A percentile compares a stretch with the other conserved stretches of the same genome.
Conservation (phyloP, 257 asterid species). For the Nicotiana obtusifolia region DNA sequence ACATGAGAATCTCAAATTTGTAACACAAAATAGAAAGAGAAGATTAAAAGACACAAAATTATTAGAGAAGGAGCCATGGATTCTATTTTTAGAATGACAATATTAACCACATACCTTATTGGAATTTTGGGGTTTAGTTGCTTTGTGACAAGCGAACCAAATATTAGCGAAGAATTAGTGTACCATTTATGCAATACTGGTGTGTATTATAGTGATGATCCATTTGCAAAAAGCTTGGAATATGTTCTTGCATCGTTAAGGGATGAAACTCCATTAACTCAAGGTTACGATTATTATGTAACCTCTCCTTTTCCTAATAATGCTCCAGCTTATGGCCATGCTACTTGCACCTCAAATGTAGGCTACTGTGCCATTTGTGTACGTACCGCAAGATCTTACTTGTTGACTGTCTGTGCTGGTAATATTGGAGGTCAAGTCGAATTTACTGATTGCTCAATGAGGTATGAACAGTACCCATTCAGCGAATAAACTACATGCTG, state of each 20-base stretch:
- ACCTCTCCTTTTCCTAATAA: neutral
- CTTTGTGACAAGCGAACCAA: neutral
- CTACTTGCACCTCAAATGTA: neutral
- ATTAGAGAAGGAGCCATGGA: no score
- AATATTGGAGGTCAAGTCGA: neutral
- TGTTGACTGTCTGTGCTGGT: neutral
- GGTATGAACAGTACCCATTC: neutral
- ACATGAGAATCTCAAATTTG: no score
- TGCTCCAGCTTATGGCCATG: slow-evolving; percentile 5
- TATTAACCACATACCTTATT: neutral
- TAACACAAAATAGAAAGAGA: no score
- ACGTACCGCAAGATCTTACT: neutral
- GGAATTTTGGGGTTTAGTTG: neutral
- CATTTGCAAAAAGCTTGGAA: neutral
- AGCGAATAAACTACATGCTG: no score
- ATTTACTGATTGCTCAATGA: neutral
- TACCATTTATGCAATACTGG: neutral
- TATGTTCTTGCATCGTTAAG: neutral
- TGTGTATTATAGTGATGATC: neutral
- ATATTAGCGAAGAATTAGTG: neutral
- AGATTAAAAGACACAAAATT: no score
- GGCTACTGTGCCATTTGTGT: neutral
- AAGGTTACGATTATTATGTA: neutral
- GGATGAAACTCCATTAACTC: neutral
- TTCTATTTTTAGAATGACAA: neutral